Evolutionary conservation across 2,329 filamentous ascomycete genomes (phyloP).

Genomic region (Tolypocladium paradoxum): DNA sequence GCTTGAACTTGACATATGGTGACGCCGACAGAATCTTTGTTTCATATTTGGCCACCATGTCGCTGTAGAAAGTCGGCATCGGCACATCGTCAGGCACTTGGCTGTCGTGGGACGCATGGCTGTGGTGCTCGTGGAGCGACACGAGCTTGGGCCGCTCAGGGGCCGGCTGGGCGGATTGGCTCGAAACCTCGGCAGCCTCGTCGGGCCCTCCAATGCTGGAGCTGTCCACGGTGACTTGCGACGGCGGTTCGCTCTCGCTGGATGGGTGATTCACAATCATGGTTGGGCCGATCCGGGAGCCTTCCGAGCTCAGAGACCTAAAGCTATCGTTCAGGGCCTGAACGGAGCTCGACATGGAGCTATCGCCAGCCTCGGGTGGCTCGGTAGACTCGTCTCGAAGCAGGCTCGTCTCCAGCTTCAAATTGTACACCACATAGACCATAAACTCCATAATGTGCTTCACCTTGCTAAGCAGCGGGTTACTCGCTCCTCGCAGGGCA

Average conservation of each 20-base stretch:
- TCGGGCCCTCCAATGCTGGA: constrained; percentile 15
- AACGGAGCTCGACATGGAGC: constrained; percentile 27
- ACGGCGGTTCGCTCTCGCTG: constrained; percentile 25
- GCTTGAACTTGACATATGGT: constrained; percentile 90
- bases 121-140: constrained; percentile 32
- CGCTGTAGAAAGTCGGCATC: constrained; percentile 86
- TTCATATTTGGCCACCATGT: constrained; percentile 87
- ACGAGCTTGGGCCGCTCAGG: constrained; percentile 17
- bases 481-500: constrained; percentile 71
- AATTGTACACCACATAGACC: constrained; percentile 97
- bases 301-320: constrained; percentile 21
- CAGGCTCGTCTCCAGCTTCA: constrained; percentile 89
- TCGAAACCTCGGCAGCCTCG: constrained; percentile 14
- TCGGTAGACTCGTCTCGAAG: constrained; percentile 88
- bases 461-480: constrained; percentile 60
- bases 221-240: constrained; percentile 21
- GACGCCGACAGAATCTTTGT: constrained; percentile 91
- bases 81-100: constrained; percentile 68
- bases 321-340: constrained; percentile 29
- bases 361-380: constrained; percentile 54
- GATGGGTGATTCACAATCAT: constrained; percentile 23
- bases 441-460: constrained; percentile 97
- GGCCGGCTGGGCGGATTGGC: constrained; percentile 11
- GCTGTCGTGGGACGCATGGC: constrained; percentile 34
- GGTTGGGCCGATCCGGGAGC: constrained; percentile 16